Evolutionary conservation across 2,329 filamentous ascomycete genomes (phyloP).

Genomic region (Pseudocercospora vitis): DNA sequence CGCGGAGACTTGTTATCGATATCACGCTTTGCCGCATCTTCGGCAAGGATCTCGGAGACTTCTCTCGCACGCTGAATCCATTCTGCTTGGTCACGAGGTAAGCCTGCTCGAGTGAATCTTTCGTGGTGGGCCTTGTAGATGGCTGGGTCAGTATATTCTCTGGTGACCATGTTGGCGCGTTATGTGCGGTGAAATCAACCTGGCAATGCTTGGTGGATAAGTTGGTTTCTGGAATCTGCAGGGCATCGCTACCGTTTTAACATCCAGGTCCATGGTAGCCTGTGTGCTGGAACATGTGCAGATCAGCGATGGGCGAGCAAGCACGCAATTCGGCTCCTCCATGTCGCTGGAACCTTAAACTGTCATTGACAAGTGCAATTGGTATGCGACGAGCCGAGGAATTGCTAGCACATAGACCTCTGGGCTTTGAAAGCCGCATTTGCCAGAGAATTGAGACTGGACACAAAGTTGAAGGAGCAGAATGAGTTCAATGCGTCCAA

Average conservation of each 20-base stretch:
- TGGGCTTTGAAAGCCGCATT: conserved; percentile 1
- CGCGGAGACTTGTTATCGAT: conserved; percentile 54
- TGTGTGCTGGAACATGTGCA: background rate
- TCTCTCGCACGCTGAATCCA: conserved; percentile 53
- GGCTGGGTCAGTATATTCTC: conserved; percentile 31
- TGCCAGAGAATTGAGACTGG: conserved; percentile 11
- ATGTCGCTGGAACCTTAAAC: conserved; percentile 17
- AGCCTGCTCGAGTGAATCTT: conserved; percentile 26
- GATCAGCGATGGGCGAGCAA: conserved; percentile 12
- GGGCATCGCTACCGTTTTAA: conserved; percentile 8
- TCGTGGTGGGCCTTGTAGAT: conserved; percentile 30
- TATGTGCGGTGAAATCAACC: background rate
- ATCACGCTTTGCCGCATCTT: conserved; percentile 52
- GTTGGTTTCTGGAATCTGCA: background rate
- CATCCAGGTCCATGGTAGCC: background rate
- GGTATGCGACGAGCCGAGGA: conserved; percentile 16
- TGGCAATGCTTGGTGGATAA: conserved; percentile 13
- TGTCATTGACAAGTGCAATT: background rate
- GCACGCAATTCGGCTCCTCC: conserved; percentile 20
- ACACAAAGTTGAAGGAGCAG: background rate
- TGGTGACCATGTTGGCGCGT: conserved; percentile 2
- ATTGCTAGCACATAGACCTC: background rate
- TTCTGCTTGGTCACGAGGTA: conserved; percentile 44
- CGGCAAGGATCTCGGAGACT: conserved; percentile 51
- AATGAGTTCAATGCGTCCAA: background rate